A percentile compares a stretch with the other conserved stretches of the same genome.
phyloP scores from a whole-genome alignment of 371 early-diverging fungal species.

The Cokeromyces recurvatus region DNA sequence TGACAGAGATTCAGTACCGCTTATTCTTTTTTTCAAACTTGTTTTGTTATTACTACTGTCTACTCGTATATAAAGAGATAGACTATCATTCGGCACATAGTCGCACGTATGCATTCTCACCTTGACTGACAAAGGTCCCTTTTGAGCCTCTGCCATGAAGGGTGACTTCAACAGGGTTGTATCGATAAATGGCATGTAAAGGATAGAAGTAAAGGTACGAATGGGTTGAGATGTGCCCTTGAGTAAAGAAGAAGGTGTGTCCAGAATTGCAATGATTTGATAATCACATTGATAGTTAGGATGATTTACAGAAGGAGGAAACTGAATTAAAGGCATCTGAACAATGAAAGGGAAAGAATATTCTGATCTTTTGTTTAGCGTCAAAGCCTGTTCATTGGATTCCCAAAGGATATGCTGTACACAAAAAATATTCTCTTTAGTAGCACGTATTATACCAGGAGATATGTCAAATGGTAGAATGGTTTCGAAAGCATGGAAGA shows the following conservation, averaged over 20 bases:
- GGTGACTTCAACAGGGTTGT: conserved; percentile 15
- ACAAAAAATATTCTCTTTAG: conserved; percentile 2
- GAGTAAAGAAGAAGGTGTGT: conserved; percentile 1
- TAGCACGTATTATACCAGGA: not conserved
- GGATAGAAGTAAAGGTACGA: not conserved
- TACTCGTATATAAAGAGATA: conserved; percentile 5
- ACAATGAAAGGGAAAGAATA: conserved; percentile 12
- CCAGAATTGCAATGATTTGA: conserved; percentile 12
- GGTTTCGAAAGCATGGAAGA: conserved; percentile 13
- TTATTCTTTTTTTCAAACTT: not conserved
- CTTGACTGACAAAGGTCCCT: conserved; percentile 5
- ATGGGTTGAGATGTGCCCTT: not conserved
- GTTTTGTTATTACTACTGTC: not conserved
- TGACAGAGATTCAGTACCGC: not conserved
- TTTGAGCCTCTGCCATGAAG: not conserved
- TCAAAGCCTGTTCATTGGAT: not conserved
- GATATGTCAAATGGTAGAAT: conserved; percentile 9
- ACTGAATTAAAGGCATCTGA: conserved; percentile 21
- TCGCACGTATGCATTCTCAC: conserved; percentile 6
- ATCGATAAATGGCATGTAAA: conserved; percentile 18
- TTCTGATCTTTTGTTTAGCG: not conserved
- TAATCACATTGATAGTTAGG: conserved; percentile 5
- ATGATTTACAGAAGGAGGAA: conserved; percentile 8
- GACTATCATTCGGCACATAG: conserved; percentile 10
- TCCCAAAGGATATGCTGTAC: conserved; percentile 10